phyloP scores from a whole-genome alignment of 805 yeast species.

The Lachancea quebecensis region DNA sequence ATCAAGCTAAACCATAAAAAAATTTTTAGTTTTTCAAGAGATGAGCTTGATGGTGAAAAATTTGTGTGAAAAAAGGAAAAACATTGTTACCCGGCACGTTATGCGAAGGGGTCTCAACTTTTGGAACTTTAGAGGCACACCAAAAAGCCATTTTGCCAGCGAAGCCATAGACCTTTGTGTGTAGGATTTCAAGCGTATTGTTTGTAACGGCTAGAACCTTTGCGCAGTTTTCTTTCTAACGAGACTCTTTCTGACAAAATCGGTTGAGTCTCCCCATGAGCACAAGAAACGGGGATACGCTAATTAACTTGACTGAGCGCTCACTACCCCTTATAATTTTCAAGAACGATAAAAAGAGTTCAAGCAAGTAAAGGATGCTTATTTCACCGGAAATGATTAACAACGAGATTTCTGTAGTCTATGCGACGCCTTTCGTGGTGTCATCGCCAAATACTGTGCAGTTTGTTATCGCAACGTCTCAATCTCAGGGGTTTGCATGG shows the following conservation, averaged over 20 bases:
- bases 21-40: not conserved
- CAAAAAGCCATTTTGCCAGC: not conserved
- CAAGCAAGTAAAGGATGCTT: not conserved
- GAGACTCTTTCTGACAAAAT: no score
- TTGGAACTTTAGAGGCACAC: not conserved
- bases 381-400: slow-evolving; percentile 11
- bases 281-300: no score
- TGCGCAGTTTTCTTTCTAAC: no score
- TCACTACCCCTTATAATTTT: not conserved
- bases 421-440: slow-evolving; percentile 12
- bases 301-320: no score
- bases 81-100: not conserved
- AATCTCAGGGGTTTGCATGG: slow-evolving; percentile 70
- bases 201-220: no score
- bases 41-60: not conserved
- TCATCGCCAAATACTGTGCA: slow-evolving; percentile 10
- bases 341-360: not conserved
- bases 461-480: slow-evolving; percentile 28
- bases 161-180: not conserved
- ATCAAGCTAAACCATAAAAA: not conserved
- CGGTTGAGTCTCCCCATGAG: no score
- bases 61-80: not conserved
- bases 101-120: not conserved
- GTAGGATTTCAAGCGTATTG: no score
- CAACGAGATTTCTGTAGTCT: slow-evolving; percentile 19